phyloP scores from a whole-genome alignment of 2,329 filamentous ascomycete species.

The Penicillium fuscoglaucum region DNA sequence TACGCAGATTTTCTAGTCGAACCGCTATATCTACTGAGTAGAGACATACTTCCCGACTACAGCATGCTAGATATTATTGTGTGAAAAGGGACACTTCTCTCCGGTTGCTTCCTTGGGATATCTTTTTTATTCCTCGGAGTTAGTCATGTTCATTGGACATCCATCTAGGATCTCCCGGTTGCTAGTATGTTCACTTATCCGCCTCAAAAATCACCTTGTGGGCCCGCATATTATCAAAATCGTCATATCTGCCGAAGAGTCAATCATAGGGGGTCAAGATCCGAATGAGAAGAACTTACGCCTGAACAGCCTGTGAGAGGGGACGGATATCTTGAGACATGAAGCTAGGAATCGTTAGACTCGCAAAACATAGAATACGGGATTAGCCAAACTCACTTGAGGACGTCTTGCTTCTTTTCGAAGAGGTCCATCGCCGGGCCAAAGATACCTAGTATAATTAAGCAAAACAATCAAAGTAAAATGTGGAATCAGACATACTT shows the following conservation, averaged over 20 bases:
- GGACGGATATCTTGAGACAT: constrained; percentile 74
- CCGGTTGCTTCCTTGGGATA: too few species aligned
- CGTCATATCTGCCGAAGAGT: constrained; percentile 53
- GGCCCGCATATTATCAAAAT: constrained; percentile 69
- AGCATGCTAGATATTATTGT: too few species aligned
- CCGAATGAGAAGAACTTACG: constrained; percentile 19
- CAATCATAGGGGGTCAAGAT: neutral
- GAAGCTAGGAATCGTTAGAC: constrained; percentile 53
- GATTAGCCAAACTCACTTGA: constrained; percentile 55
- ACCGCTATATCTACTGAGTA: too few species aligned
- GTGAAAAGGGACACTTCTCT: too few species aligned
- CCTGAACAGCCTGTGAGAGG: constrained; percentile 62
- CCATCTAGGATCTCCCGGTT: too few species aligned
- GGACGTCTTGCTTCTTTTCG: constrained; percentile 62
- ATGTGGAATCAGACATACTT: constrained; percentile 19
- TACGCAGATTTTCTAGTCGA: too few species aligned
- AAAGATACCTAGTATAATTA: constrained; percentile 52
- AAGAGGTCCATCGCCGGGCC: constrained; percentile 62
- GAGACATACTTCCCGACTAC: too few species aligned
- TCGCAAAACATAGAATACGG: neutral
- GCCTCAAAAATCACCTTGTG: constrained; percentile 69
- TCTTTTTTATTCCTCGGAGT: too few species aligned
- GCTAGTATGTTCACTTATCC: constrained; percentile 30
- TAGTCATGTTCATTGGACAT: too few species aligned
- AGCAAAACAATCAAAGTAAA: neutral